These are phyloP conservation scores for Cyclotella choctawhatcheeana DNA, from an alignment of 108 stramenopile species.

Conservation along the genomic window DNA sequence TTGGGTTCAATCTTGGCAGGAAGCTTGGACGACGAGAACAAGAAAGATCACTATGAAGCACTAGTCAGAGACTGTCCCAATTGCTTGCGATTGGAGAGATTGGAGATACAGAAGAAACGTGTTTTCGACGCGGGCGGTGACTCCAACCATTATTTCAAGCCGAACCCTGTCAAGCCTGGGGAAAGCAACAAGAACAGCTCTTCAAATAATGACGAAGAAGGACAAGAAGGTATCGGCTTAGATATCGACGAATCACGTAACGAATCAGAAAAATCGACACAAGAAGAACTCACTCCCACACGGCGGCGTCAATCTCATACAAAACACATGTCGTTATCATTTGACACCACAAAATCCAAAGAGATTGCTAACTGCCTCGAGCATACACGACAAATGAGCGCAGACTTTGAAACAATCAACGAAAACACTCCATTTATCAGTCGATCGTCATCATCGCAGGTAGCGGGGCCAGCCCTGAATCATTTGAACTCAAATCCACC, in stretches of 20 bases:
- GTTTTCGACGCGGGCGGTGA: neutral
- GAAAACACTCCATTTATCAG: conserved; percentile 41
- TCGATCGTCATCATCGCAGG: neutral
- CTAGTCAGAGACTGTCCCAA: conserved; percentile 76
- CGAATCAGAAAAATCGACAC: neutral
- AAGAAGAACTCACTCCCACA: neutral
- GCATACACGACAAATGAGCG: conserved; percentile 9
- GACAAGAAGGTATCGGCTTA: conserved; percentile 9
- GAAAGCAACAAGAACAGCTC: neutral
- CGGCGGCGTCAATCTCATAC: conserved; percentile 37
- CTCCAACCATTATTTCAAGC: neutral
- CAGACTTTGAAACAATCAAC: conserved; percentile 24
- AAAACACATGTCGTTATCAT: conserved; percentile 52
- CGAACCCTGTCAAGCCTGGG: conserved; percentile 7
- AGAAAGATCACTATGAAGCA: conserved; percentile 63
- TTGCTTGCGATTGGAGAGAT: conserved; percentile 64
- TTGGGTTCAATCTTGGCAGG: conserved; percentile 85
- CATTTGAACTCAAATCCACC: conserved; percentile 11
- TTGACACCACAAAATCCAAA: conserved; percentile 31
- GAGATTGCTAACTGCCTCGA: neutral
- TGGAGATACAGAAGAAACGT: conserved; percentile 1
- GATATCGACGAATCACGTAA: conserved; percentile 10
- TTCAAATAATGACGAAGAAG: conserved; percentile 7
- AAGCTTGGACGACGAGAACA: conserved; percentile 74
- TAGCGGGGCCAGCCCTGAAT: neutral